A percentile compares a stretch with the other conserved stretches of the same genome.
These are phyloP conservation scores for Castanospermum australe DNA, from an alignment of 306 rosid genomes.

Conservation along the genomic window DNA sequence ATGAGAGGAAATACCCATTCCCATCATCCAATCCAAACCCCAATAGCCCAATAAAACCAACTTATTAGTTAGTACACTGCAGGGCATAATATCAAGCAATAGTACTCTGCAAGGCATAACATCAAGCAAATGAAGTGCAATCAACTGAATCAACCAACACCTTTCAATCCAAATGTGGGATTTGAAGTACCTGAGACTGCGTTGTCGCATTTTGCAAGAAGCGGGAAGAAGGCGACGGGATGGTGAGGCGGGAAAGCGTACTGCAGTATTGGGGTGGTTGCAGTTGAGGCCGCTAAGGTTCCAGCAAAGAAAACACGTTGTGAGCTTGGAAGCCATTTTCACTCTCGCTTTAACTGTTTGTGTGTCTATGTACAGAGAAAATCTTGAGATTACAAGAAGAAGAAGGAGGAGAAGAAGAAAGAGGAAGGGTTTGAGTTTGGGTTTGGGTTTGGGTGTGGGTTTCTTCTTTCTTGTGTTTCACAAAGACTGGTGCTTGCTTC, in stretches of 20 bases:
- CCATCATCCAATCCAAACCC: not conserved
- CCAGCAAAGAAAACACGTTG: constrained; percentile 56
- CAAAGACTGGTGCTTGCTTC: too few species aligned
- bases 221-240: constrained; percentile 43
- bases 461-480: too few species aligned
- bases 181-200: constrained; percentile 62
- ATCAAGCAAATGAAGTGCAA: not conserved
- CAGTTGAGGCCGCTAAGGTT: constrained; percentile 41
- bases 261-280: not conserved
- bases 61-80: not conserved
- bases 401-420: not conserved
- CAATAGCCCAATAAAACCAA: not conserved
- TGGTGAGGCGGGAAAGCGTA: constrained; percentile 30
- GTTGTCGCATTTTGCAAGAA: constrained; percentile 61
- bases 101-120: too few species aligned
- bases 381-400: not conserved
- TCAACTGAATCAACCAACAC: not conserved
- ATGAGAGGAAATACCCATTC: not conserved
- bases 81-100: not conserved
- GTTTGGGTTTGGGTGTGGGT: too few species aligned
- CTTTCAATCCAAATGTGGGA: too few species aligned
- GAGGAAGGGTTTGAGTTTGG: not conserved
- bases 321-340: constrained; percentile 60
- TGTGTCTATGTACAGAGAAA: not conserved
- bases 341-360: constrained; percentile 2